Base-by-base conservation (phyloP, 805 yeast genomes). In the Yarrowia osloensis region DNA sequence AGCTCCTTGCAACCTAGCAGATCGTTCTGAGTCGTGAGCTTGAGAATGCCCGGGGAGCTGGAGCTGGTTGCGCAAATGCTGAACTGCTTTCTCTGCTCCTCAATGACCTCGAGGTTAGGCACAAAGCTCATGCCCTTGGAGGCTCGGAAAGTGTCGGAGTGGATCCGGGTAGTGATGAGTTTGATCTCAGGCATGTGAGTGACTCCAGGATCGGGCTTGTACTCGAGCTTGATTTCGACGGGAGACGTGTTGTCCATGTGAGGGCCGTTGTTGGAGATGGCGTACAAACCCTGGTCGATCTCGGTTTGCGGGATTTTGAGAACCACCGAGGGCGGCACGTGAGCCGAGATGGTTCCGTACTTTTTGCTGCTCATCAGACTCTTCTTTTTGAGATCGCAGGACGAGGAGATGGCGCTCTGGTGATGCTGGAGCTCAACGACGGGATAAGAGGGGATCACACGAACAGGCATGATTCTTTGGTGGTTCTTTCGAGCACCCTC, bases 281-380 rank as follows among this genome's bases (percentile, higher is more conserved):
- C 92, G 83, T 95, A 95, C 71, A 95, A 84, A 68, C 96, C 84
- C 82, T 95, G 99, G 77, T 95, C 99, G 74, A 95, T 94, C 69
- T 86, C 73, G 12, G 66, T 61, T 15, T 61, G 66, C 4, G 66
- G 66, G 24, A 61, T 61, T n/a, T 61, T 61, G 54, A 61, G 66
- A 7, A 61, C 66, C 29, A 61, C 66, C 2, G 66, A 61, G 4
- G 66, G 66, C 1, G 66, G 66, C 9, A 61, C 66, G 22, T 61
- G 66, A 12, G 66, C 66, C 2, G 52, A 33, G 3, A 61, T 31
- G 33, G 19, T 21, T 21, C 66, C 66, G 6, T 29, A 4, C 24
- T 22, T 61, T 13, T 29, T 44, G 29, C 39, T 33, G 44, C 44
- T 44, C 52, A 61, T 44, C 19, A 61, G 54, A 15, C 31, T n/a